phyloP scores from a whole-genome alignment of 306 rosid genomes.

The Rubus idaeus region DNA sequence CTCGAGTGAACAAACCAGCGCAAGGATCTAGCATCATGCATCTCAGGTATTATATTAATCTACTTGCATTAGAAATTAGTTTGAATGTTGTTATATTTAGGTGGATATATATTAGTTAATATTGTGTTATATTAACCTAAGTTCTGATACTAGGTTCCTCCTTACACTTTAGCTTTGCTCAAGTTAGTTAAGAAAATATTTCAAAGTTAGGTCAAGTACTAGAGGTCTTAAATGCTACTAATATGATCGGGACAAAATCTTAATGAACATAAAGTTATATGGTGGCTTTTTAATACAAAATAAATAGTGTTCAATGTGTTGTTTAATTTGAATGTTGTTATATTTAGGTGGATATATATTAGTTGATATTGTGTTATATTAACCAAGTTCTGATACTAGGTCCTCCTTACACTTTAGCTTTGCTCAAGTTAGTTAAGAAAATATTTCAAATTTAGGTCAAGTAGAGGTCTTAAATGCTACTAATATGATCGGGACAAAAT shows the following conservation, averaged over 20 bases:
- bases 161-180: background rate
- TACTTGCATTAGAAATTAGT: background rate
- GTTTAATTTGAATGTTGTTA: background rate
- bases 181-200: background rate
- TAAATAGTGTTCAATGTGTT: background rate
- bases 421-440: no score
- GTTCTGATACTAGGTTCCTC: background rate
- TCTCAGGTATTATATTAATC: conserved; percentile 47
- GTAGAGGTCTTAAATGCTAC: background rate
- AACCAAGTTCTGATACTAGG: no score
- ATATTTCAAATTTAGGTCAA: background rate
- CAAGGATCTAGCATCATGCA: conserved; percentile 63
- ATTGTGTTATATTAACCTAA: background rate
- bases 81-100: background rate
- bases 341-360: no score
- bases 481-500: background rate
- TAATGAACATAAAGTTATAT: background rate
- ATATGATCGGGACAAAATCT: background rate
- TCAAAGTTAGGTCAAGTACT: background rate
- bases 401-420: background rate
- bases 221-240: background rate
- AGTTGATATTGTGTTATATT: no score
- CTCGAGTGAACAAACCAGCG: conserved; percentile 33
- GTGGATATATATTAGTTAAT: background rate
- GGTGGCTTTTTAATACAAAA: background rate